Evolutionary conservation across 192 early-diverging fungal species (phyloP).

Genomic region (Backusella tarrabulga): DNA sequence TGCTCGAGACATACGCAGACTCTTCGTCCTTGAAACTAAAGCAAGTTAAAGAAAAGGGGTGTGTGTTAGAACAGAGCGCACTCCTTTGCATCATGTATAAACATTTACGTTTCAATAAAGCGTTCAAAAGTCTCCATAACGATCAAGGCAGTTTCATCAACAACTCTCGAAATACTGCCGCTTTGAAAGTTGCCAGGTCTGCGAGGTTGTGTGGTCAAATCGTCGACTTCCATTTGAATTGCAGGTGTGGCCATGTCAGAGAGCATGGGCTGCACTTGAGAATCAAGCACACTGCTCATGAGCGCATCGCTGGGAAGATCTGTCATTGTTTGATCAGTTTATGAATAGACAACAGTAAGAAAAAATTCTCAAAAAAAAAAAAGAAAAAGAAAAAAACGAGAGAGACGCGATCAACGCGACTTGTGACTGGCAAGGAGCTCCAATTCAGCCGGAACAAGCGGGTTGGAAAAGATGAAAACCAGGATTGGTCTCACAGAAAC

Average conservation of each 20-base stretch:
- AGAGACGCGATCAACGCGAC: not conserved
- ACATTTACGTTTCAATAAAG: conserved; percentile 58
- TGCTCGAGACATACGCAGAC: conserved; percentile 9
- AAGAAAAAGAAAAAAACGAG: not conserved
- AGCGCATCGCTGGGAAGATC: conserved; percentile 19
- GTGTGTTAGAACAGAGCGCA: too few species aligned
- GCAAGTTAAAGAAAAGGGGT: not conserved
- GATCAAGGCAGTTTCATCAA: conserved; percentile 69
- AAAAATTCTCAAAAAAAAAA: not conserved
- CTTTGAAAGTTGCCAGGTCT: conserved; percentile 16
- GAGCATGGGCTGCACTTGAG: conserved; percentile 10
- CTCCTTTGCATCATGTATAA: not conserved
- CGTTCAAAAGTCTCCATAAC: conserved; percentile 68
- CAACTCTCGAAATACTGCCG: conserved; percentile 49
- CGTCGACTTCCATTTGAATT: conserved; percentile 23
- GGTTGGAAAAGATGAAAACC: not conserved
- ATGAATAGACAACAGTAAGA: not conserved
- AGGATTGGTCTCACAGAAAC: not conserved
- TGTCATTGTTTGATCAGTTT: conserved; percentile 12
- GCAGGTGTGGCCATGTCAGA: conserved; percentile 18
- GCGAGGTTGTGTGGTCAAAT: conserved; percentile 10
- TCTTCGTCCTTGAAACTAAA: conserved; percentile 29
- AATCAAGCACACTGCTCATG: conserved; percentile 20
- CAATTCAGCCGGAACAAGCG: not conserved
- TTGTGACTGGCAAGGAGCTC: not conserved